phyloP scores from a whole-genome alignment of 305 asterid genomes.

The Petunia hybrid region DNA sequence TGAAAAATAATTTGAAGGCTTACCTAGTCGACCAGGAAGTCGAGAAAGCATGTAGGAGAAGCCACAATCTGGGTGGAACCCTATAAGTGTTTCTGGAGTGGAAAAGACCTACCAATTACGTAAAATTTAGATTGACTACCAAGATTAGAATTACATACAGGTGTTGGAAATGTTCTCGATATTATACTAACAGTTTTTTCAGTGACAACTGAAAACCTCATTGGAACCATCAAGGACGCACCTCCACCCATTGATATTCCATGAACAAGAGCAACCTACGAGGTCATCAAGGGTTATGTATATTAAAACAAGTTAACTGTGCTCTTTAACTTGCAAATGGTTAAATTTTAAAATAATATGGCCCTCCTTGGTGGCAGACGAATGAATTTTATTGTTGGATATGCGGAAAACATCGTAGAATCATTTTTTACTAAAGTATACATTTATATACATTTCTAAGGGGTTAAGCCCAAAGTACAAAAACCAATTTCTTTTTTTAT shows the following conservation, averaged over 20 bases:
- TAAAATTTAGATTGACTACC: not conserved
- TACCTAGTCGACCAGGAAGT: conserved; percentile 22
- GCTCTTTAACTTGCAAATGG: too few species aligned
- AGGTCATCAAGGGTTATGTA: too few species aligned
- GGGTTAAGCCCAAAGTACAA: too few species aligned
- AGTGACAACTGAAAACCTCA: conserved; percentile 66
- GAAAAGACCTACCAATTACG: conserved; percentile 61
- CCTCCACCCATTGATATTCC: conserved; percentile 97
- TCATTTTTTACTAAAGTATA: too few species aligned
- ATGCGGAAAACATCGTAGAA: not conserved
- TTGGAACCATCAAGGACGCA: conserved; percentile 50
- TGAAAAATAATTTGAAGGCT: conserved; percentile 11
- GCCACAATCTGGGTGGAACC: conserved; percentile 59
- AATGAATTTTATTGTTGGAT: too few species aligned
- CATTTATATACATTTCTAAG: too few species aligned
- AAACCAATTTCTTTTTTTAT: too few species aligned
- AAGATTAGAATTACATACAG: not conserved
- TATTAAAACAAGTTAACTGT: too few species aligned
- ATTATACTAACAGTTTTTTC: conserved; percentile 73
- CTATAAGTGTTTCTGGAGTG: conserved; percentile 92
- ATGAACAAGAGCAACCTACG: conserved; percentile 79
- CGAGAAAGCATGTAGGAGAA: too few species aligned
- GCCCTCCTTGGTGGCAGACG: too few species aligned
- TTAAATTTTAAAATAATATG: too few species aligned
- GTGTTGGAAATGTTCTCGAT: not conserved